These are phyloP conservation scores for Ophiocordyceps polyrhachis-furcata DNA, from an alignment of 2,329 filamentous ascomycete genomes.

Conservation along the genomic window DNA sequence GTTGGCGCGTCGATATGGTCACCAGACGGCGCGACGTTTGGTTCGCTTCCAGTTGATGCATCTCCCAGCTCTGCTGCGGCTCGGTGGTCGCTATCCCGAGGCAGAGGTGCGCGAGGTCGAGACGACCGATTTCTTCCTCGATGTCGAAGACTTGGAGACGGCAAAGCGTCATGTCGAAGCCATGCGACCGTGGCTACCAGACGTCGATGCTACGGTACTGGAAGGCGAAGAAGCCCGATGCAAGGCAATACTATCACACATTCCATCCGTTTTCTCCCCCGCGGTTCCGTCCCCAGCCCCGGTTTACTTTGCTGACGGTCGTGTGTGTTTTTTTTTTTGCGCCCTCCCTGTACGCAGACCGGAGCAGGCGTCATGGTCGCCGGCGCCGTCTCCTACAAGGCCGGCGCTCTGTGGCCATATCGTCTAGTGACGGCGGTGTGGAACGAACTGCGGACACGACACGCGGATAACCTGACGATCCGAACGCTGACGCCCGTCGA, in stretches of 20 bases:
- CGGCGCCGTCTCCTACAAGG: conserved; percentile 24
- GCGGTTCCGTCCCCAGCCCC: too few species aligned
- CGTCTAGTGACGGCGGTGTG: conserved; percentile 27
- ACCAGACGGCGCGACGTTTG: conserved; percentile 19
- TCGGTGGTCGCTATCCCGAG: conserved; percentile 16
- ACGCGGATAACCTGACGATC: conserved; percentile 15
- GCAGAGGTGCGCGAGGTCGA: conserved; percentile 25
- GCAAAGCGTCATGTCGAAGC: conserved; percentile 14
- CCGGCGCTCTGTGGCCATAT: conserved; percentile 32
- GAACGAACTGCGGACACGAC: conserved; percentile 18
- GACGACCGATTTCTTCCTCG: conserved; percentile 26
- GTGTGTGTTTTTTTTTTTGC: too few species aligned
- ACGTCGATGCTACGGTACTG: conserved; percentile 17
- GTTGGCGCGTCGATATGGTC: conserved; percentile 13
- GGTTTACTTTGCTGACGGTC: too few species aligned
- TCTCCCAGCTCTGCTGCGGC: conserved; percentile 17
- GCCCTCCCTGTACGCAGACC: conserved; percentile 10
- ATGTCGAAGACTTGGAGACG: conserved; percentile 15
- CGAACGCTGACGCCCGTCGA: conserved; percentile 19
- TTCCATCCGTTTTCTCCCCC: not conserved
- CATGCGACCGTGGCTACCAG: conserved; percentile 19
- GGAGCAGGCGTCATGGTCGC: conserved; percentile 14
- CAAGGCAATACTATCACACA: conserved; percentile 7
- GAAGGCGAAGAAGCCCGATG: conserved; percentile 14
- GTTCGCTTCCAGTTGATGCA: conserved; percentile 25